Base-by-base conservation (phyloP, 2,329 filamentous ascomycete species). In the Talaromyces funiculosus region DNA sequence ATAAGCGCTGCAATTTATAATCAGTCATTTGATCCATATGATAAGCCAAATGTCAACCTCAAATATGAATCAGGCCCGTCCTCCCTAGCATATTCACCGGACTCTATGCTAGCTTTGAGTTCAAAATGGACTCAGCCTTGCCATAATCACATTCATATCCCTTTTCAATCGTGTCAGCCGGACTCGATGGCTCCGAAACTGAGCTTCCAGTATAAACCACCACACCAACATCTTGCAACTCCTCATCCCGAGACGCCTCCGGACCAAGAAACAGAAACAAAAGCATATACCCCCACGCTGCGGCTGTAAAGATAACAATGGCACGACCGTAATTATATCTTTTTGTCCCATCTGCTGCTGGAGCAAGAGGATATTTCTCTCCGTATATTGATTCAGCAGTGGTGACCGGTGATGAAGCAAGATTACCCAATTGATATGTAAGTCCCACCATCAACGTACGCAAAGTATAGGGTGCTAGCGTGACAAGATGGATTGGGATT, bases 381-480 rank as follows among this genome's bases (percentile, higher is more conserved):
- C 75, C 76, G 40, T 79, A 73, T 0, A 71, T 72, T 1, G 74
- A 71, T 58, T 78, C 72, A 60, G 79, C 79, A 2, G 76, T 79
- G 4, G 75, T 74, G 14, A 72, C 73, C 5, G 77, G 75, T 6
- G 72, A 76, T 0, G 75, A 76, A 8, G 68, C 71, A 16, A 76
- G 67, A 58, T 75, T 76, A 6, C 75, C 74, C 37, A 78, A 67
- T 64, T 77, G 73, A 61, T 77, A 76, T 1, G 71, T 69, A 6
- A 73, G 55, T 26, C 74, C 74, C 16, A 75, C 69, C 43, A 72
- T 67, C 20, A 74, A 65, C 1, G 73, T 67, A 26, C 73, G 67
- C n/a, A 77, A 67, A 3, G 67, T 65, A 20, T 65, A 63, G 1
- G 74, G 75, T 1, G 70, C 69, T 2, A 77, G 61, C 57, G 77